Base-by-base conservation (phyloP, 2,329 filamentous ascomycete species). In the Daldinia sp. region DNA sequence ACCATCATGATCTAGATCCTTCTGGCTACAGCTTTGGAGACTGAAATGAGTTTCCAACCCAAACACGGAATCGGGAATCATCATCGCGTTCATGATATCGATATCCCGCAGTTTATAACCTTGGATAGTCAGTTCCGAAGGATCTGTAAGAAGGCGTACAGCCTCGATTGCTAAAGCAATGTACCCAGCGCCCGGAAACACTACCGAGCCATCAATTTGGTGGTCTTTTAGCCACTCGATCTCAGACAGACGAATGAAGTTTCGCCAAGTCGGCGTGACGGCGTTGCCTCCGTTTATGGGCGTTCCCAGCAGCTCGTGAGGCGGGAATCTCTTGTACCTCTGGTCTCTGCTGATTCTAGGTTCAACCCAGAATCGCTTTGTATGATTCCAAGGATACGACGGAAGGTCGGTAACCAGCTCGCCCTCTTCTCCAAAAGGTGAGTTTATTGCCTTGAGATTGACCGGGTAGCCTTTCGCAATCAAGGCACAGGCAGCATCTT, bases 371-470 rank as follows among this genome's bases (percentile, higher is more conserved):
- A 60, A 52, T 0, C 35, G 13, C 0, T 21, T 51, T 0, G 34
- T 35, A 39, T 71, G 68, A 39, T 70, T 68, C 67, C 67, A 71
- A 6, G 66, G 58, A 39, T 70, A 71, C 1, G 62, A 23, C 0
- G 69, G 69, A 3, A 71, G 39, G 23, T 64, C 49, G 43, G 23
- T 47, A 11, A 30, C 13, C 1, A 54, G 27, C 27, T 29, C 27
- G 8, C 27, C 27, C 27, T 29, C 27, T 29, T 29, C 8, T 8
- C 47, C 4, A 66, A 37, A 1, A 58, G 64, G 54, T 13, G 34
- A 48, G 39, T 65, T 65, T n/a, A 65, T 29, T 4, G 10, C 32
- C 1, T 15, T 21, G 32, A 68, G 34, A 32, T 34, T 27, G 2
- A 68, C 35, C 1, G 56, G 37, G 37, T 47, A 55, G 1, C 68